Conservation (phyloP, 495 filamentous ascomycete genomes). For the Penicillium turbatum region DNA sequence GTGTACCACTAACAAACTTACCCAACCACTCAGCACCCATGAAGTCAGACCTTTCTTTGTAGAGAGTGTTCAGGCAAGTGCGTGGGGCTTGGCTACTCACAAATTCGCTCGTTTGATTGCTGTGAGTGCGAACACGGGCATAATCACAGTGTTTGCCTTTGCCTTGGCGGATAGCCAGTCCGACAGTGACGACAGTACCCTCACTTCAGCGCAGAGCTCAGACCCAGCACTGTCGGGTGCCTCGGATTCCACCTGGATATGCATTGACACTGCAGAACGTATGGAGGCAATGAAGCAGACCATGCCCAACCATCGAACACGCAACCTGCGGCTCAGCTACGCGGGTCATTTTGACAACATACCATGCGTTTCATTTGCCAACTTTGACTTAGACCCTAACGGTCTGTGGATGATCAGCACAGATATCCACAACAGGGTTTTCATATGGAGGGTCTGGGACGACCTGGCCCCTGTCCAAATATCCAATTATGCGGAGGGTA, state of each 20-base stretch:
- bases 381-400: conserved; percentile 55
- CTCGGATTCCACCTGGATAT: conserved; percentile 36
- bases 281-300: conserved; percentile 26
- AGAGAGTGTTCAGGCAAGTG: conserved; percentile 68
- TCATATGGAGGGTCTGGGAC: conserved; percentile 65
- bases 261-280: conserved; percentile 25
- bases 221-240: conserved; percentile 22
- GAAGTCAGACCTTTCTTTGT: conserved; percentile 59
- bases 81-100: conserved; percentile 89
- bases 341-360: conserved; percentile 60
- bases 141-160: conserved; percentile 70
- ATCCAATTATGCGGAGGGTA: conserved; percentile 24
- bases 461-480: conserved; percentile 25
- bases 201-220: conserved; percentile 14
- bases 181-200: conserved; percentile 11
- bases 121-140: conserved; percentile 66
- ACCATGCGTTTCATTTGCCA: conserved; percentile 70
- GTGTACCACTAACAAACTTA: conserved; percentile 21
- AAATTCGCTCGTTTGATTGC: conserved; percentile 73
- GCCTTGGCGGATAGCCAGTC: conserved; percentile 48
- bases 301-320: conserved; percentile 34
- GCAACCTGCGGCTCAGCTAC: conserved; percentile 41
- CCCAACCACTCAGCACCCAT: conserved; percentile 24
- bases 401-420: conserved; percentile 70
- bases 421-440: conserved; percentile 63